phyloP scores from a whole-genome alignment of 2,329 filamentous ascomycete species.

The Iodosphaeria phyllophila region DNA sequence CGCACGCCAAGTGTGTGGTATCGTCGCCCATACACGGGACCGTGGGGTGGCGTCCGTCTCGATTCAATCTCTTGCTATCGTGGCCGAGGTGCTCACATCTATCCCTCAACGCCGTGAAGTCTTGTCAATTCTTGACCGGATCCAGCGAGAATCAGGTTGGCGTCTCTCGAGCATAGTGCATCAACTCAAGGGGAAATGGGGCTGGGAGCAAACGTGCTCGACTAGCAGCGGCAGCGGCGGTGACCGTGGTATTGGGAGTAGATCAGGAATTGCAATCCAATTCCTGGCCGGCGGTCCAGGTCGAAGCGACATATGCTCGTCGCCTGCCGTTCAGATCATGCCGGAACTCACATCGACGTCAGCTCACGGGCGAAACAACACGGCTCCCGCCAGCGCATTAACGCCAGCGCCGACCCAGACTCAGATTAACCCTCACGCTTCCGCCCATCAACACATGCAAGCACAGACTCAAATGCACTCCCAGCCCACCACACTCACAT shows the following conservation, averaged over 20 bases:
- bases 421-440: background rate
- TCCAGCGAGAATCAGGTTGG: conserved; percentile 64
- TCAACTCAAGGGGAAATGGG: conserved; percentile 62
- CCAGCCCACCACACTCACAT: background rate
- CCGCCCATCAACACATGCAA: background rate
- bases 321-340: no score
- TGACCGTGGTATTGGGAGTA: no score
- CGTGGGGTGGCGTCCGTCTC: conserved; percentile 62
- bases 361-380: no score
- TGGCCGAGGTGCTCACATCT: conserved; percentile 51
- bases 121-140: conserved; percentile 54
- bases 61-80: conserved; percentile 61
- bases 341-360: no score
- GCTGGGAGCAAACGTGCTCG: conserved; percentile 35
- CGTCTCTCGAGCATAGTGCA: conserved; percentile 51
- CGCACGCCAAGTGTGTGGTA: conserved; percentile 73
- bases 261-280: no score
- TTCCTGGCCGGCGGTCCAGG: no score
- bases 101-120: conserved; percentile 65
- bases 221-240: conserved; percentile 1
- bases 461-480: background rate
- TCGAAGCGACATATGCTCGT: no score
- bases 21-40: conserved; percentile 71
- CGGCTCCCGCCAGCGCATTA: no score
- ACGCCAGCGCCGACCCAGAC: no score